Evolutionary conservation across 768 basidiomycete genomes (phyloP), one percentile per base, ranked within the genome.

Genomic region (Russula brevipes): DNA sequence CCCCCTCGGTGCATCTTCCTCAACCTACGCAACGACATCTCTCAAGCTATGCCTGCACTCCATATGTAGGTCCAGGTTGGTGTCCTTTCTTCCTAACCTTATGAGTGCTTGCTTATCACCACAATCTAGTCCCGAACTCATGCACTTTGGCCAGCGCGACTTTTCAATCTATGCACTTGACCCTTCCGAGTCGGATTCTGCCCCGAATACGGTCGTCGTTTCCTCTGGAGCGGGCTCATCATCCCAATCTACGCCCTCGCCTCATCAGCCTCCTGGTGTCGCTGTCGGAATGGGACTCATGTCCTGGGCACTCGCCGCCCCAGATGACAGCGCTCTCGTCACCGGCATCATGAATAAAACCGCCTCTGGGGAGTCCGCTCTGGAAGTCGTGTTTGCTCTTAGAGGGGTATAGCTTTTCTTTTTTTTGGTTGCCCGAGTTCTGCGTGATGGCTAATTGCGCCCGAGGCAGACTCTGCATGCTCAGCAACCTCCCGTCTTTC

Each of bases 131-230:
- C 89, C 90, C 10, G 90, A 92, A 69, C 77, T 91, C 30, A 74
- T 85, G 12, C 84, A 83, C 49, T 81, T 88, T 46, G 69, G 65
- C 17, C 70, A 76, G 41, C 81, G 84, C 63, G 90, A 92, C 72
- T 92, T 83, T 72, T 87, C 89, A 33, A 81, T 92, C 38, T 91
- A 91, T 69, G 83, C 87, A 6, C 82, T 91, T 33, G 90, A 92
- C 71, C 90, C 89, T 30, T 79, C 90, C 14, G 90, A 92, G 71
- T 79, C 86, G n/a, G 80, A 81, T 59, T 81, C 84, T 30, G 78
- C 79, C 6, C 81, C 83, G 33, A 78, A 80, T 9, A 39, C 57
- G 2, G 42, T 62, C 11, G 58, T 65, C 30, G 53, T 39, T 16
- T 38, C 55, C 11, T 66, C 65, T 2, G 75, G 80, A 16, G 74